phyloP scores from a whole-genome alignment of 257 asterid species.

The Penstemon newberryi region DNA sequence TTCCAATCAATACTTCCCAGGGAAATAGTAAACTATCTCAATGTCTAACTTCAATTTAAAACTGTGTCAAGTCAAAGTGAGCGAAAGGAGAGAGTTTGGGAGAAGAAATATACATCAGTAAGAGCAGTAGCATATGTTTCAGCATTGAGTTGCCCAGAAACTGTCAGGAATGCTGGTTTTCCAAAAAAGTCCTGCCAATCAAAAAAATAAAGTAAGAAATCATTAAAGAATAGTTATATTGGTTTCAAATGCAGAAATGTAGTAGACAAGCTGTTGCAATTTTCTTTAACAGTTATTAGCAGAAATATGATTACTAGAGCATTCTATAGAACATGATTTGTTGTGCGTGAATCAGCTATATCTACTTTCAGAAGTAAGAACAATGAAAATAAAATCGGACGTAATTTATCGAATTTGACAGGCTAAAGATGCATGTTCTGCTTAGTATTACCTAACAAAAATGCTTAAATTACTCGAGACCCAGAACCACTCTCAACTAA shows the following conservation, averaged over 20 bases:
- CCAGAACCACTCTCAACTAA: neutral
- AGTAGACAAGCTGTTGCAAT: constrained; percentile 16
- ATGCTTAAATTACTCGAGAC: constrained; percentile 9
- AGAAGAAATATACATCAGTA: constrained; percentile 63
- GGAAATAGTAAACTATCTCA: too few relatives aligned
- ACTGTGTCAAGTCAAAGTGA: too few relatives aligned
- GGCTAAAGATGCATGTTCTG: neutral
- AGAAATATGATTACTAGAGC: neutral
- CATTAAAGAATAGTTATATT: constrained; percentile 11
- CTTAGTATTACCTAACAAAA: neutral
- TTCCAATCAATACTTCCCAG: too few relatives aligned
- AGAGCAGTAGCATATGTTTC: constrained; percentile 99
- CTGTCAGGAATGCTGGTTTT: constrained; percentile 91
- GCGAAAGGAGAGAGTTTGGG: neutral
- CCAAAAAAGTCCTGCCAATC: constrained; percentile 90
- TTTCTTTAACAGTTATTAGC: constrained; percentile 1
- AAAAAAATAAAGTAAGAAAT: constrained; percentile 18
- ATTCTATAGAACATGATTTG: neutral
- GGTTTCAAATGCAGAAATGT: constrained; percentile 21
- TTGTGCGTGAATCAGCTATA: too few relatives aligned
- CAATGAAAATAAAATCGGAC: neutral
- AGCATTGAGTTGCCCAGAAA: constrained; percentile 96
- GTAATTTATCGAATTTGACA: neutral
- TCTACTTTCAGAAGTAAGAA: too few relatives aligned
- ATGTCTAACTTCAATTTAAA: too few relatives aligned